These are phyloP conservation scores for Epichloe glyceriae DNA, from an alignment of 2,329 filamentous ascomycete genomes.

Conservation along the genomic window DNA sequence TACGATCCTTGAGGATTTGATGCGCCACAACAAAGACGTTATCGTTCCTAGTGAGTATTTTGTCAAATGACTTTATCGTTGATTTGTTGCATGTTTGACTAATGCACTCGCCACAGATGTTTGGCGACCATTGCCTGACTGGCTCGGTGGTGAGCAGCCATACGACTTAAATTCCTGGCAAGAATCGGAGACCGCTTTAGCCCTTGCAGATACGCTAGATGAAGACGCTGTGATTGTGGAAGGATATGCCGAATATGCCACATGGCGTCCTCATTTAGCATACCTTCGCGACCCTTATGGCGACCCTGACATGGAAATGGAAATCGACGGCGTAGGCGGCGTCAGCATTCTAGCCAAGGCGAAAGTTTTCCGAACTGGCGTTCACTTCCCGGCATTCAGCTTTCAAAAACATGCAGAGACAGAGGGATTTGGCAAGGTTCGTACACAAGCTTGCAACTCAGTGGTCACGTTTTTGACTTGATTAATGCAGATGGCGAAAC, in stretches of 20 bases:
- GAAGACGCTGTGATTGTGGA: conserved; percentile 98
- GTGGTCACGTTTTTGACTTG: neutral
- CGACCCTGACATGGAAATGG: conserved; percentile 99
- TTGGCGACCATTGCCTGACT: conserved; percentile 96
- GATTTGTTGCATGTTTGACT: conserved; percentile 11
- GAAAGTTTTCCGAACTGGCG: conserved; percentile 83
- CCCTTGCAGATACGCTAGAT: conserved; percentile 85
- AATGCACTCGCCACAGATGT: conserved; percentile 49
- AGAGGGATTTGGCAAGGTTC: conserved; percentile 94
- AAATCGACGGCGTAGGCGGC: conserved; percentile 93
- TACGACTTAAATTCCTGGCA: conserved; percentile 99
- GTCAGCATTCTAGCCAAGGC: conserved; percentile 97
- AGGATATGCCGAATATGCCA: conserved; percentile 96
- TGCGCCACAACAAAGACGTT: conserved; percentile 97
- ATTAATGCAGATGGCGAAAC: conserved; percentile 70
- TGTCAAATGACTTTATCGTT: neutral
- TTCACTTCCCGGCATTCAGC: conserved; percentile 96
- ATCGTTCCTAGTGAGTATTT: conserved; percentile 82
- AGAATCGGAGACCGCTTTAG: conserved; percentile 91
- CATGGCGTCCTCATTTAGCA: conserved; percentile 91
- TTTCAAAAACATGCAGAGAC: conserved; percentile 98
- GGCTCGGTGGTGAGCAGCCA: conserved; percentile 95
- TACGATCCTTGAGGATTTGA: conserved; percentile 92
- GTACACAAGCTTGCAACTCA: conserved; percentile 8
- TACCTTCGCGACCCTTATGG: conserved; percentile 95